Conservation (phyloP, 2,329 filamentous ascomycete genomes). For the Aspergillus oerlinghausenensis region DNA sequence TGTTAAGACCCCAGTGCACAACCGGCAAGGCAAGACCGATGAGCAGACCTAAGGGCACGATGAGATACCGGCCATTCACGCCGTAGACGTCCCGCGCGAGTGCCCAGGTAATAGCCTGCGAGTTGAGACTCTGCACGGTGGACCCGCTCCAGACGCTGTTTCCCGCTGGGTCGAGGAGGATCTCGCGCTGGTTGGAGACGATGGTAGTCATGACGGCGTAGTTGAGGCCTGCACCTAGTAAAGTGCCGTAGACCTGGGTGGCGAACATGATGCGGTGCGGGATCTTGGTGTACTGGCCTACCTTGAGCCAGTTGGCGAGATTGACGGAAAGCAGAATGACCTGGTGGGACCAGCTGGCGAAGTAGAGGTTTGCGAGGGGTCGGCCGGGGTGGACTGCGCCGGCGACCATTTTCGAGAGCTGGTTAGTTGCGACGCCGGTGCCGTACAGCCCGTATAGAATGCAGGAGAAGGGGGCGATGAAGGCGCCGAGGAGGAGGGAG, state of each 20-base stretch:
- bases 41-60: slow-evolving; percentile 49
- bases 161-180: slow-evolving; percentile 45
- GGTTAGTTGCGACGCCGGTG: slow-evolving; percentile 16
- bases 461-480: slow-evolving; percentile 48
- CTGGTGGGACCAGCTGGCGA: slow-evolving; percentile 26
- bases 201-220: slow-evolving; percentile 55
- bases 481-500: slow-evolving; percentile 34
- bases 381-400: slow-evolving; percentile 21
- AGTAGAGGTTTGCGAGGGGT: slow-evolving; percentile 23
- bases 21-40: slow-evolving; percentile 46
- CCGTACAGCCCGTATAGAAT: slow-evolving; percentile 17
- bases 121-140: slow-evolving; percentile 42
- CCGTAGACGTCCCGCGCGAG: slow-evolving; percentile 53
- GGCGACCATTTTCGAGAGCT: slow-evolving; percentile 26
- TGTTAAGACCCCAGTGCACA: slow-evolving; percentile 36
- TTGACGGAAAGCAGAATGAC: slow-evolving; percentile 23
- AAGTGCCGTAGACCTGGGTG: slow-evolving; percentile 53
- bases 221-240: slow-evolving; percentile 52
- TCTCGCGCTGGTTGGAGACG: slow-evolving; percentile 45
- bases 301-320: slow-evolving; percentile 18
- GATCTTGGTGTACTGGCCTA: slow-evolving; percentile 45
- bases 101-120: slow-evolving; percentile 39
- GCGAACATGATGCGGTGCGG: slow-evolving; percentile 53
- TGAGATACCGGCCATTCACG: slow-evolving; percentile 38
- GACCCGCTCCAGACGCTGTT: slow-evolving; percentile 52